Evolutionary conservation across 257 asterid species (phyloP), one percentile per base, ranked within the genome.

Genomic region (Fraxinus pennsylvanica): DNA sequence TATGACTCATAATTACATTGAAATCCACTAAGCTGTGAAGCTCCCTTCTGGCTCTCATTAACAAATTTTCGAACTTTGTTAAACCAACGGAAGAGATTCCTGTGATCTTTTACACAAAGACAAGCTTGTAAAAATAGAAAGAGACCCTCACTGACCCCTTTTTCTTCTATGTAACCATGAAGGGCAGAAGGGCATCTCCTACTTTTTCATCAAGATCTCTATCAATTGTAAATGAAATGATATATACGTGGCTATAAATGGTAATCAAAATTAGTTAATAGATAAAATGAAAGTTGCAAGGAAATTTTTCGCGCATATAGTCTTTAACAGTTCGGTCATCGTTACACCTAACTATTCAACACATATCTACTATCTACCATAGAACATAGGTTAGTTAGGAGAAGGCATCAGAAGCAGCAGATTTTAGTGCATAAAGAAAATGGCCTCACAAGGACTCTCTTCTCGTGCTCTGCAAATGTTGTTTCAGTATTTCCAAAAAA

Each of bases 101-200:
- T 86, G 82, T 93, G 97, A 80, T 95, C 96, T 85, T 95, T 95
- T 91, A 95, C 99, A 79, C 93, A 93, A 27, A 91, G 91, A 97
- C 99, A 95, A 78, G 98, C 99, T 87, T 93, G 99, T 77, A 93
- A 82, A 81, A 91, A 93, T 29, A 92, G 93, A 61, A 93, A 95
- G 32, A 95, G 91, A 78, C 85, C 77, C 86, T 90, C 94, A 14
- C 87, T 90, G 76, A 95, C 85, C 73, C 99, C 98, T 13, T 96
- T 92, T 82, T 88, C 97, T 78, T 89, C 96, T 68, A 95, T 88
- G 81, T 86, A 88, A 68, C 82, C 80, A 66, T 86, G 89, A 76
- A 90, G 86, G 15, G 91, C 87, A 82, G 27, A 25, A 25, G 27
- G 27, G 27, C 27, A 25, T 92, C 97, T 77, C 96, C 86, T 72